Conservation (phyloP, 2,329 filamentous ascomycete genomes). For the Talaromyces sp. region DNA sequence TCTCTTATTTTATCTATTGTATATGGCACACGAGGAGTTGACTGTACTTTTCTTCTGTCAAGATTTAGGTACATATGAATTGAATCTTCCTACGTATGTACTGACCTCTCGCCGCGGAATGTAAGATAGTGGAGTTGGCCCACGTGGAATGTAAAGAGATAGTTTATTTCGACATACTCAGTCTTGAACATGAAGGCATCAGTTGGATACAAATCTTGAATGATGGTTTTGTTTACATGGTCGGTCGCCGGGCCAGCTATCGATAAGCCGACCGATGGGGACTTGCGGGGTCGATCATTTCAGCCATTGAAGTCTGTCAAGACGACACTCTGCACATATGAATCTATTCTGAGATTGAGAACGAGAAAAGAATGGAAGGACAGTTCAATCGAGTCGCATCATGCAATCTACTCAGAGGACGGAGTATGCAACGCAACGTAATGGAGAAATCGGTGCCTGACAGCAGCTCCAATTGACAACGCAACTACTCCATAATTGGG, state of each 20-base stretch:
- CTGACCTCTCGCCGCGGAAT: neutral
- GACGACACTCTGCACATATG: neutral
- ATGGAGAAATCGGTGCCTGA: neutral
- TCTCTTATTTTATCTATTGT: neutral
- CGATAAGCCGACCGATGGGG: constrained; percentile 9
- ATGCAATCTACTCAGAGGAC: neutral
- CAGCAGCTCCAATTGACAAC: neutral
- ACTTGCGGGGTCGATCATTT: neutral
- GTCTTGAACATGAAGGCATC: neutral
- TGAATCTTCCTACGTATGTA: neutral
- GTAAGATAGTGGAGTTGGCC: neutral
- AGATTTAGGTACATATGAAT: neutral
- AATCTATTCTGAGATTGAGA: neutral
- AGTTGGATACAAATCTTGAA: too few species aligned
- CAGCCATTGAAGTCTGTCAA: neutral
- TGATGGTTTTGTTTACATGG: constrained; percentile 4
- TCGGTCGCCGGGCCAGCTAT: constrained; percentile 16
- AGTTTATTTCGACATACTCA: neutral
- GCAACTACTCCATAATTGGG: neutral
- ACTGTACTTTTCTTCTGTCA: neutral
- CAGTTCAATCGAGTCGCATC: too few species aligned
- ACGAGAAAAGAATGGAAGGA: neutral
- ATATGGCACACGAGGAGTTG: neutral
- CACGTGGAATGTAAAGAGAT: neutral
- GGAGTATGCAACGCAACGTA: neutral